Evolutionary conservation across 2,329 filamentous ascomycete genomes (phyloP).

Genomic region (Chrysoporthe puriensis): DNA sequence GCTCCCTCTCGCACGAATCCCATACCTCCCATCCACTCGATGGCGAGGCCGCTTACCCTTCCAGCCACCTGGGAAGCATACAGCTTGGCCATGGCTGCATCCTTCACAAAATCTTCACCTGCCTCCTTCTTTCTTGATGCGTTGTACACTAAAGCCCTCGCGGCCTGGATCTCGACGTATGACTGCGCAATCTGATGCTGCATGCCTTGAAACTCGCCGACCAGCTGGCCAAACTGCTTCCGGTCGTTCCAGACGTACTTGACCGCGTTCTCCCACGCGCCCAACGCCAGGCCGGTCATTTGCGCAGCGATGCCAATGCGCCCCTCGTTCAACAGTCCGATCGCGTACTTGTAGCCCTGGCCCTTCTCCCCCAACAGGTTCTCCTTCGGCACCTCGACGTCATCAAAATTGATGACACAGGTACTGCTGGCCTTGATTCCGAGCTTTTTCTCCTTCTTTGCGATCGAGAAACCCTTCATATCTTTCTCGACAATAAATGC

Average conservation of each 20-base stretch:
- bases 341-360: constrained; percentile 97
- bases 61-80: constrained; percentile 92
- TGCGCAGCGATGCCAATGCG: constrained; percentile 97
- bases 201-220: constrained; percentile 99
- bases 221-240: constrained; percentile 90
- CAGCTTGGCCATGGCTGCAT: constrained; percentile 98
- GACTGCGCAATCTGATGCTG: constrained; percentile 98
- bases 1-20: constrained; percentile 95
- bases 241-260: constrained; percentile 98
- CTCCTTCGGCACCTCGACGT: constrained; percentile 85
- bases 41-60: constrained; percentile 79
- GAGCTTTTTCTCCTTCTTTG: constrained; percentile 99
- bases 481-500: constrained; percentile 94
- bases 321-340: constrained; percentile 90
- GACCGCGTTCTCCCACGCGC: constrained; percentile 93
- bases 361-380: constrained; percentile 89
- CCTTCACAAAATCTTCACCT: constrained; percentile 90
- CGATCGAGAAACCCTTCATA: constrained; percentile 86
- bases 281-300: constrained; percentile 95
- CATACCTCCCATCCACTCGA: constrained; percentile 99
- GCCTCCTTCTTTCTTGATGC: constrained; percentile 98
- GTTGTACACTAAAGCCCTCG: constrained; percentile 91
- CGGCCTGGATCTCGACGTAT: constrained; percentile 90
- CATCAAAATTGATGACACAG: constrained; percentile 96
- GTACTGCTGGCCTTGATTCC: constrained; percentile 95